phyloP scores from a whole-genome alignment of 306 rosid species.

The Lagenaria siceraria region DNA sequence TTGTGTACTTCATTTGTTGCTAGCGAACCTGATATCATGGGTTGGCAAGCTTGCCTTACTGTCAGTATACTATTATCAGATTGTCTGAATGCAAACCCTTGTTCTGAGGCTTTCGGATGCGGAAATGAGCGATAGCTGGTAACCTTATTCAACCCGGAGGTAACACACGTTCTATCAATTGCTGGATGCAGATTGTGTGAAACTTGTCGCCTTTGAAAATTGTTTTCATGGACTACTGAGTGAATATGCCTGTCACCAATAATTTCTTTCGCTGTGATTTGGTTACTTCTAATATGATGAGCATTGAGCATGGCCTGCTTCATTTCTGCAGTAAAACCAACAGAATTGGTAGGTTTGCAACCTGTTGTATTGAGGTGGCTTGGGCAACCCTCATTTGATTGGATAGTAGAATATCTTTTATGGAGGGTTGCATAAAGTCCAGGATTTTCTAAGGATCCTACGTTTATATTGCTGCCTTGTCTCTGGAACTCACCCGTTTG shows the following conservation, averaged over 20 bases:
- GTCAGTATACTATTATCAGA: not conserved
- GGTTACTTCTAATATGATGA: slow-evolving; percentile 20
- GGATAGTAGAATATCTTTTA: slow-evolving; percentile 15
- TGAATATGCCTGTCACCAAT: slow-evolving; percentile 17
- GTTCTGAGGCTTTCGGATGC: slow-evolving; percentile 4
- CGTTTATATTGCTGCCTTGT: slow-evolving; percentile 16
- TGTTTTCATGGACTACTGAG: slow-evolving; percentile 17
- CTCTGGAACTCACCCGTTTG: slow-evolving; percentile 23
- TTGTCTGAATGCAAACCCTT: slow-evolving; percentile 12
- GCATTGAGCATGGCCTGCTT: slow-evolving; percentile 16
- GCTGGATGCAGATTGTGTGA: slow-evolving; percentile 14
- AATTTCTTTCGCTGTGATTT: slow-evolving; percentile 13
- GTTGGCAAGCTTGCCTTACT: slow-evolving; percentile 7
- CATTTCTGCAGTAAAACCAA: slow-evolving; percentile 14
- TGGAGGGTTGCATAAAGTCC: slow-evolving; percentile 17
- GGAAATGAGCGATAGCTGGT: slow-evolving; percentile 6
- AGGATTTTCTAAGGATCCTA: slow-evolving; percentile 15
- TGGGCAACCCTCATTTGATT: slow-evolving; percentile 16
- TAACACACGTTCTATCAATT: slow-evolving; percentile 2
- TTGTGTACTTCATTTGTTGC: slow-evolving; percentile 7
- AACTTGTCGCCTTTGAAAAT: slow-evolving; percentile 16
- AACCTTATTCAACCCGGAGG: not conserved
- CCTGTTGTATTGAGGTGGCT: slow-evolving; percentile 13
- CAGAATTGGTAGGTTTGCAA: slow-evolving; percentile 7
- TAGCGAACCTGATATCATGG: slow-evolving; percentile 6